Evolutionary conservation across 2,329 filamentous ascomycete genomes (phyloP).

Genomic region (Neonectria faginata): DNA sequence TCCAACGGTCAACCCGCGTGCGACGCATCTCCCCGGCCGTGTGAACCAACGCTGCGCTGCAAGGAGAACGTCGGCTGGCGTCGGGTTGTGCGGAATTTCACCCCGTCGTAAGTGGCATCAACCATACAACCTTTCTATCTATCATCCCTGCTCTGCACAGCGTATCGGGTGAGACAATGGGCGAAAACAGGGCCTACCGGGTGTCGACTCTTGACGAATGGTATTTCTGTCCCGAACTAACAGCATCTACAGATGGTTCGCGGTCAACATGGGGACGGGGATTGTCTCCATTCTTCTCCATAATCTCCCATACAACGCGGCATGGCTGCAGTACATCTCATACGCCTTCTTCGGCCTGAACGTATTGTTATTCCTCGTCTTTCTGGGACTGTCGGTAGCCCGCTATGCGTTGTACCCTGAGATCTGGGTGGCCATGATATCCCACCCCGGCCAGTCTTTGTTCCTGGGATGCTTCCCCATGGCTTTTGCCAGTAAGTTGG

Average conservation of each 20-base stretch:
- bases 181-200: conserved; percentile 9
- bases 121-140: background rate
- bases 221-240: background rate
- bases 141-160: background rate
- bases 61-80: conserved; percentile 56
- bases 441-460: conserved; percentile 73
- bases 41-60: conserved; percentile 39
- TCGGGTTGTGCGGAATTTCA: conserved; percentile 64
- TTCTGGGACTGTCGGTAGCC: conserved; percentile 65
- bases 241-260: conserved; percentile 62
- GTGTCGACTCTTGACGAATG: background rate
- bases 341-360: conserved; percentile 72
- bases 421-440: conserved; percentile 74
- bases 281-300: conserved; percentile 73
- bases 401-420: conserved; percentile 74
- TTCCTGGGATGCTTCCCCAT: conserved; percentile 78
- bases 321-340: conserved; percentile 69
- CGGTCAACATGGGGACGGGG: conserved; percentile 75
- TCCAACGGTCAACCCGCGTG: conserved; percentile 25
- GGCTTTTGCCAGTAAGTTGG: conserved; percentile 67
- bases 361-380: conserved; percentile 65
- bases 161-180: background rate
- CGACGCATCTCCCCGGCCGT: conserved; percentile 29
- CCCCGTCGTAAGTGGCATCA: conserved; percentile 59
- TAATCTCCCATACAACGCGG: conserved; percentile 69